Conservation (phyloP, 345 rosid genomes). For the Euphorbia lathyris region DNA sequence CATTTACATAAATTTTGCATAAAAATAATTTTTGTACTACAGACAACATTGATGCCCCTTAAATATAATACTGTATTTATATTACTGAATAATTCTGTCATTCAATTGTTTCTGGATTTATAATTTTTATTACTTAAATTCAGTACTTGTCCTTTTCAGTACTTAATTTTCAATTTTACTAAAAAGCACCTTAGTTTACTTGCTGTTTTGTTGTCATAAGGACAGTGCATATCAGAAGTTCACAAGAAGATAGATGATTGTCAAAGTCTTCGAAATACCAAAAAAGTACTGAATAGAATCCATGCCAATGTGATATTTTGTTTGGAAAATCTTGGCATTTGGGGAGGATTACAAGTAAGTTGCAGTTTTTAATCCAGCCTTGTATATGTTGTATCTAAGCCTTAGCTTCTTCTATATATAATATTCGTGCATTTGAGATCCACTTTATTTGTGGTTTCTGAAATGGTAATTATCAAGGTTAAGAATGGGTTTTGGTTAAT, state of each 20-base stretch:
- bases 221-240: constrained; percentile 64
- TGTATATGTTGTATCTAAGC: constrained; percentile 2
- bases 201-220: constrained; percentile 30
- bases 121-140: too few species aligned
- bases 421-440: background rate
- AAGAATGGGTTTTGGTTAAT: background rate
- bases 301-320: constrained; percentile 66
- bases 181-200: constrained; percentile 7
- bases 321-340: constrained; percentile 70
- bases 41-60: too few species aligned
- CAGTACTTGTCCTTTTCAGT: too few species aligned
- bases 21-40: too few species aligned
- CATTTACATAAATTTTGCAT: too few species aligned
- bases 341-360: constrained; percentile 77
- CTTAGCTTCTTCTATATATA: background rate
- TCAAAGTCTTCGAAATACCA: constrained; percentile 49
- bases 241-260: constrained; percentile 43
- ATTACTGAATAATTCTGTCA: too few species aligned
- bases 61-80: too few species aligned
- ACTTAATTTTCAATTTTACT: too few species aligned
- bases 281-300: constrained; percentile 49
- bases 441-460: background rate
- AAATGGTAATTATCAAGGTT: background rate
- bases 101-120: too few species aligned
- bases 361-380: constrained; percentile 12